Base-by-base conservation (phyloP, 148 eudicot species). In the Arbutus unedo region DNA sequence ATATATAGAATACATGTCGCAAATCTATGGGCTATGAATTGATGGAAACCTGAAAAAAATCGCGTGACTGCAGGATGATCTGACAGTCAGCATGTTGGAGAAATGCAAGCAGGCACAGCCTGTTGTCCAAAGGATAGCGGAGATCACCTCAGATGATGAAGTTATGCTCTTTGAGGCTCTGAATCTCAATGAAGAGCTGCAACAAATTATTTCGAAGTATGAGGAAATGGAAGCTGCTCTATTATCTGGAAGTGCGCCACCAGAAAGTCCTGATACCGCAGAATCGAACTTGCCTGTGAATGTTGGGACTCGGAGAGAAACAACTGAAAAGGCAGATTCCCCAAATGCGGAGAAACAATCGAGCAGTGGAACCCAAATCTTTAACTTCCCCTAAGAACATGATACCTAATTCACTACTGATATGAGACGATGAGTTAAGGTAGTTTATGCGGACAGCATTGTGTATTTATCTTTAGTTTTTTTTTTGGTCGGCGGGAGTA, bases 81-180 rank as follows among this genome's bases (percentile, higher is more conserved):
- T 96, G 79, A 92, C 93, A 0, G 88, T 91, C 4, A 94, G 87
- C 89, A 87, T 96, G 97, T 79, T 93, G 59, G 94, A 93, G 75
- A 96, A 94, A 80, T 96, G 99, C 94, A 94, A 92, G 92, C 91
- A 96, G 55, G 91, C 94, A 9, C 91, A 90, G 77, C 93, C 95
- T 72, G 87, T 88, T 74, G 86, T 96, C 85, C 97, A 96, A 85
- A 91, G 91, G 81, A 89, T 96, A 77, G 91, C 87, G 31, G 93
- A 94, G 85, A 92, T 85, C 85, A 96, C 95, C 13, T 84, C 88
- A n/a, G 97, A 93, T 70, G 95, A 96, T 77, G 99, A 96, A 82
- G 78, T 85, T 55, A 75, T 94, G 89, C 94, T 94, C 23, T 94
- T 93, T 57, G 98, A 96, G 85, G 99, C 99, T 78, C 86, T 96